Conservation (phyloP, 179 eudicot species). For the Beta corolliflora region DNA sequence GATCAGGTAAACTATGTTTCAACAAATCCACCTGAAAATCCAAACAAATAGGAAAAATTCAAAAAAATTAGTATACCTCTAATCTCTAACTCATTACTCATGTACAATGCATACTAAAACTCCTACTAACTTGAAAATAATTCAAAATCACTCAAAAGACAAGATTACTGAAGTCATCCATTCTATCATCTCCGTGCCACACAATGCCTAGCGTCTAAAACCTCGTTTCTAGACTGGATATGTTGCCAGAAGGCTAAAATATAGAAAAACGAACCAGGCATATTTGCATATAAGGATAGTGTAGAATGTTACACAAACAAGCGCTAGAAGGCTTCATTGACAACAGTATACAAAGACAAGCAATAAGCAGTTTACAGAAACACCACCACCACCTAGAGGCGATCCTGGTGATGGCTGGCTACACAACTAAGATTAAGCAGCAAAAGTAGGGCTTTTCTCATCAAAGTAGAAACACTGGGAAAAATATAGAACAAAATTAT, state of each 20-base stretch:
- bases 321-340: neutral
- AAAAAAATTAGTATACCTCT: neutral
- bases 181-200: neutral
- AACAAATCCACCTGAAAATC: conserved; percentile 81
- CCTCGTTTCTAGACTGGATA: neutral
- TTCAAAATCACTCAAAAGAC: neutral
- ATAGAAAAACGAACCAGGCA: neutral
- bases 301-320: neutral
- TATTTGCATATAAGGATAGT: neutral
- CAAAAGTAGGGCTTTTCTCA: neutral
- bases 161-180: neutral
- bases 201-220: neutral
- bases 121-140: neutral
- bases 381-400: neutral
- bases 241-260: neutral
- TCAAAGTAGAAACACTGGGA: neutral
- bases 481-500: too few species aligned
- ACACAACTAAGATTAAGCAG: neutral
- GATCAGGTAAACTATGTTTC: conserved; percentile 91
- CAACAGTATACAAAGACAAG: neutral
- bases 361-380: neutral
- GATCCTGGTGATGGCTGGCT: neutral
- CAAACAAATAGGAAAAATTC: conserved; percentile 3
- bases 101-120: neutral
- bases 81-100: neutral